Conservation (phyloP, 192 early-diverging fungal genomes). For the Linderina pennispora region DNA sequence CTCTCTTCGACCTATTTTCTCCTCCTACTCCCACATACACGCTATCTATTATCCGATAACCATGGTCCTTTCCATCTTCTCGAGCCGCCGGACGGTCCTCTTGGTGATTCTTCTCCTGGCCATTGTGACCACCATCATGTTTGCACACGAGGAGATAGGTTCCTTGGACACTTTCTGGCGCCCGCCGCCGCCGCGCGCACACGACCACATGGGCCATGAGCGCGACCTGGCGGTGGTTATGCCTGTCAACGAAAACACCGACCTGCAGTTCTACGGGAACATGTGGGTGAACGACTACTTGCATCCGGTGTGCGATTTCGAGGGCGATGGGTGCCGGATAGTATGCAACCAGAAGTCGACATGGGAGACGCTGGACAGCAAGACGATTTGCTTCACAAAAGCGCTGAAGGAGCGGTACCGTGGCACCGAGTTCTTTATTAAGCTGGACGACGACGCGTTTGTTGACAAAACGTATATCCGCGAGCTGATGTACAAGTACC, state of each 20-base stretch:
- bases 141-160: no score
- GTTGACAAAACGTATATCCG: background rate
- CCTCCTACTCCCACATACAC: no score
- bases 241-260: constrained; percentile 1
- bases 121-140: no score
- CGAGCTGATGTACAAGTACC: background rate
- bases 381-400: background rate
- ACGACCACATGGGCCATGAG: no score
- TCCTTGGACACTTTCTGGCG: no score
- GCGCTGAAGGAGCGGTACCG: background rate
- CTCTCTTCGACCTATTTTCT: no score
- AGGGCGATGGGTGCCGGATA: background rate
- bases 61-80: no score
- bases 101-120: no score
- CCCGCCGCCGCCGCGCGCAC: no score
- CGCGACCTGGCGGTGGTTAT: background rate
- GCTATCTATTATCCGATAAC: no score
- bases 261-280: constrained; percentile 7
- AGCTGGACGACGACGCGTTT: background rate
- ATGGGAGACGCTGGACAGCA: background rate
- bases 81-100: no score
- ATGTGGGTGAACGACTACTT: constrained; percentile 3
- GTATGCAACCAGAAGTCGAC: background rate
- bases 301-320: constrained; percentile 5
- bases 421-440: background rate